A percentile compares a stretch with the other conserved stretches of the same genome.
Evolutionary conservation across 1,284 basidiomycete species (phyloP).

Genomic region (Lignosus rhinocerotis): DNA sequence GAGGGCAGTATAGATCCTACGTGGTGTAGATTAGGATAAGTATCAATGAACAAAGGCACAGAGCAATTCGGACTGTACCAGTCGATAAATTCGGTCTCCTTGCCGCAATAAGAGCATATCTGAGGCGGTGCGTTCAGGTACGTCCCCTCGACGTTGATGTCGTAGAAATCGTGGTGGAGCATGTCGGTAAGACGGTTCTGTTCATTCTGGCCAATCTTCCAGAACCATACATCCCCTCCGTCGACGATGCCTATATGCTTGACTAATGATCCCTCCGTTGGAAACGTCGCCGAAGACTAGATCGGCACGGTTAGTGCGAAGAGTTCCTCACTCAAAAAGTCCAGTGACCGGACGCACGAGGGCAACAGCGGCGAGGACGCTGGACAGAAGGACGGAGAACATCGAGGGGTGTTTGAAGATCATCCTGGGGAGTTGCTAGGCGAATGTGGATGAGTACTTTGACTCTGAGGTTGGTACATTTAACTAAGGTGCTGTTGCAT

Average conservation of each 20-base stretch:
- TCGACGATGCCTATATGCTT: not conserved
- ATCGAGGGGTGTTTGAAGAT: not conserved
- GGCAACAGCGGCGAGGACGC: not conserved
- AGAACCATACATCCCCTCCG: not conserved
- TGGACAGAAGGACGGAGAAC: not conserved
- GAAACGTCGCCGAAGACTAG: not conserved
- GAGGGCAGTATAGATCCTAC: conserved; percentile 17
- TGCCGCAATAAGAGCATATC: conserved; percentile 14
- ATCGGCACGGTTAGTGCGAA: not conserved
- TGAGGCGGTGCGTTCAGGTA: conserved; percentile 10
- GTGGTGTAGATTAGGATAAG: not conserved
- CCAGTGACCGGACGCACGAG: not conserved
- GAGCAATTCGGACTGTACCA: conserved; percentile 1
- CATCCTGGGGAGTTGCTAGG: no score
- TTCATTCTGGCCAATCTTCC: conserved; percentile 3
- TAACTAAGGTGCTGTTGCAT: no score
- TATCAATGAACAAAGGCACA: not conserved
- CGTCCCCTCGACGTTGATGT: conserved; percentile 1
- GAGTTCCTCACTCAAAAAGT: not conserved
- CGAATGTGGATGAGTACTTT: no score
- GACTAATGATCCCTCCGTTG: not conserved
- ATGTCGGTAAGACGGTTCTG: conserved; percentile 1
- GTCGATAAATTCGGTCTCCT: conserved; percentile 23
- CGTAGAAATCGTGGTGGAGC: conserved; percentile 1
- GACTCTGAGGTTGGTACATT: no score